Percentiles rank a stretch among this genome's conserved stretches.
Conservation (phyloP, 352 stramenopile species). For the Phytophthora fragariaefolia region DNA sequence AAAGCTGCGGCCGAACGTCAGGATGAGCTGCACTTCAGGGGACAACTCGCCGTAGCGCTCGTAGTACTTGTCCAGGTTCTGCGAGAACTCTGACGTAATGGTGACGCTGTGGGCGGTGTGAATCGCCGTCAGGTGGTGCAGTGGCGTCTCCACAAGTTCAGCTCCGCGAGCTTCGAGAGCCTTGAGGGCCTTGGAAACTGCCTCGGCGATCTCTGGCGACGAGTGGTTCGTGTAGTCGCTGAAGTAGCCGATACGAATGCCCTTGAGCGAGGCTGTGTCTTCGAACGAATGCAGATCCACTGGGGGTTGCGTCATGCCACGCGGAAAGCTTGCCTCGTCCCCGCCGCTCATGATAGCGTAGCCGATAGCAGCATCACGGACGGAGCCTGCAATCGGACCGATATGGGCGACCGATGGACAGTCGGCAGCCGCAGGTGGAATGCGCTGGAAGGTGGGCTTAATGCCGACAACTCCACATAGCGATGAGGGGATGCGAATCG, state of each 20-base stretch:
- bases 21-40: conserved; percentile 73
- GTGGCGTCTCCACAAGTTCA: conserved; percentile 72
- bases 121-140: conserved; percentile 83
- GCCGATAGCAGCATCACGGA: conserved; percentile 82
- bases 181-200: conserved; percentile 55
- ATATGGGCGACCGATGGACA: conserved; percentile 77
- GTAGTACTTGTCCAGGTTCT: conserved; percentile 75
- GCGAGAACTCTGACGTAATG: conserved; percentile 83
- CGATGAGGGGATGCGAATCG: conserved; percentile 90
- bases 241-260: conserved; percentile 85
- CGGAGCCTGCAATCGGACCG: conserved; percentile 79
- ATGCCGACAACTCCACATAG: conserved; percentile 91
- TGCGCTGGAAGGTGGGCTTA: conserved; percentile 85
- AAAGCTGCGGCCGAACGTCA: conserved; percentile 74
- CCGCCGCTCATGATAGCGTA: conserved; percentile 86
- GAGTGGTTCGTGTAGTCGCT: conserved; percentile 77
- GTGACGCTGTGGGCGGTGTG: conserved; percentile 83
- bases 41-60: conserved; percentile 62
- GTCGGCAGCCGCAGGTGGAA: conserved; percentile 62
- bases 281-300: conserved; percentile 67
- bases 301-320: conserved; percentile 53
- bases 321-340: conserved; percentile 50
- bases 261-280: conserved; percentile 57
- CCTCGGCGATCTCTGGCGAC: conserved; percentile 57
- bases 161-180: conserved; percentile 66